Percentiles rank a stretch among this genome's conserved stretches.
Evolutionary conservation across 2,329 filamentous ascomycete species (phyloP).

Genomic region (Onygenales sp.): DNA sequence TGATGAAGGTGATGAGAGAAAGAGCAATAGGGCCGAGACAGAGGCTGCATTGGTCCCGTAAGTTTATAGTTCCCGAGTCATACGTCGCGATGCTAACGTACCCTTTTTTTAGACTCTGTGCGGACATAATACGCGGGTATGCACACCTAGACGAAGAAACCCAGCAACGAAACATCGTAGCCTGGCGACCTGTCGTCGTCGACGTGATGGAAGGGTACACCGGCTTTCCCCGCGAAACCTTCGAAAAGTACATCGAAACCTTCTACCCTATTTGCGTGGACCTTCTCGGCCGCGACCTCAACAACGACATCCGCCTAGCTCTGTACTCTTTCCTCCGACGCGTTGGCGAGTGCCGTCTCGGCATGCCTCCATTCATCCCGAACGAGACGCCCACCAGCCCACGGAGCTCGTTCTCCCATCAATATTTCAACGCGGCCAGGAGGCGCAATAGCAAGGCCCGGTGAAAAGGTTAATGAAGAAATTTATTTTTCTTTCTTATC

Average conservation of each 20-base stretch:
- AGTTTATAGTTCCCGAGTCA: conserved; percentile 19
- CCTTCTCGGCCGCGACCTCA: conserved; percentile 72
- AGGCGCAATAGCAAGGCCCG: conserved; percentile 1
- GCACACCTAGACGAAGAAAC: conserved; percentile 85
- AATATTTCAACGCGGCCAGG: conserved; percentile 9
- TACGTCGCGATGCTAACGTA: conserved; percentile 12
- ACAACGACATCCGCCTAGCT: conserved; percentile 64
- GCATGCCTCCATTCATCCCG: conserved; percentile 29
- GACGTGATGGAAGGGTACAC: conserved; percentile 91
- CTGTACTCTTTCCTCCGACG: conserved; percentile 69
- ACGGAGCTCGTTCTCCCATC: conserved; percentile 26
- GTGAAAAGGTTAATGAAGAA: not conserved
- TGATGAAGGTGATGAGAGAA: conserved; percentile 73
- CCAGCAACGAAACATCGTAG: conserved; percentile 91
- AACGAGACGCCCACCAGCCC: conserved; percentile 23
- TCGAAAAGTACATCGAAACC: conserved; percentile 64
- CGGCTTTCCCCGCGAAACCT: conserved; percentile 70
- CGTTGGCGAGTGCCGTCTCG: conserved; percentile 66
- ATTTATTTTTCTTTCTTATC: not conserved
- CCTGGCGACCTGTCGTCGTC: conserved; percentile 94
- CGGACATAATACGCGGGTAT: conserved; percentile 84
- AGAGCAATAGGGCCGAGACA: conserved; percentile 68
- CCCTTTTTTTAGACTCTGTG: conserved; percentile 55
- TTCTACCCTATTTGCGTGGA: conserved; percentile 86
- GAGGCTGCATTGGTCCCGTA: conserved; percentile 82